Percentiles rank a stretch among this genome's conserved stretches.
phyloP scores from a whole-genome alignment of 2,329 filamentous ascomycete species.

The Fusarium solani-melongenae region DNA sequence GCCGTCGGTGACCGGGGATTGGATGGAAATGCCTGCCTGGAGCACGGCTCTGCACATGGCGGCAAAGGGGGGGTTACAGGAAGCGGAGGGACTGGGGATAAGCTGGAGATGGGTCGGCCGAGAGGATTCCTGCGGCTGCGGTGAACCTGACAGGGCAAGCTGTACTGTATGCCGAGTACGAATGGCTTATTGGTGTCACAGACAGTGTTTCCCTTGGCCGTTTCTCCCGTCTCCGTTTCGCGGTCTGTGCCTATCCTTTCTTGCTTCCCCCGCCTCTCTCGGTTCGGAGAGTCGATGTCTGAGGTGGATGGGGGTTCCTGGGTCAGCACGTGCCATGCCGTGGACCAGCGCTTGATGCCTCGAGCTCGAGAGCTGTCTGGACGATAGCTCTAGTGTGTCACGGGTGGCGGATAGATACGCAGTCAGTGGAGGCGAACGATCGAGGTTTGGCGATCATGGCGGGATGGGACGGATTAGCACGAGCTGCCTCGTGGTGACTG shows the following conservation, averaged over 20 bases:
- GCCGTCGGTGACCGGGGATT: slow-evolving; percentile 29
- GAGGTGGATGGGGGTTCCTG: slow-evolving; percentile 29
- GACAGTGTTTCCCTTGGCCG: slow-evolving; percentile 14
- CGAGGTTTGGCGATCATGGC: slow-evolving; percentile 33
- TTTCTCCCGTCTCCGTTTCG: slow-evolving; percentile 5
- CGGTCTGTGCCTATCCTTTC: background rate
- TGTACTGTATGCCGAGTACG: slow-evolving; percentile 14
- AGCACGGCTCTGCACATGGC: slow-evolving; percentile 13
- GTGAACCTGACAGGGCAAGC: slow-evolving; percentile 19
- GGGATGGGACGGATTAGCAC: slow-evolving; percentile 9
- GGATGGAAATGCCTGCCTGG: slow-evolving; percentile 34
- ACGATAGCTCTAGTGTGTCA: slow-evolving; percentile 13
- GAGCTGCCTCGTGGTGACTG: background rate
- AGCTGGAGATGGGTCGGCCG: slow-evolving; percentile 34
- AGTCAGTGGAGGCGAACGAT: slow-evolving; percentile 5
- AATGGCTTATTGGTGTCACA: slow-evolving; percentile 1
- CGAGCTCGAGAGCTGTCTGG: background rate
- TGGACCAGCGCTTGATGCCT: slow-evolving; percentile 19
- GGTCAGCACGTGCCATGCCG: slow-evolving; percentile 35
- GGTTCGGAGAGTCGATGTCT: slow-evolving; percentile 25
- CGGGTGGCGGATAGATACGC: slow-evolving; percentile 4
- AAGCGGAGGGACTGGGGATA: slow-evolving; percentile 25
- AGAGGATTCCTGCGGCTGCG: slow-evolving; percentile 31
- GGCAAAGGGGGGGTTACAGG: slow-evolving; percentile 15
- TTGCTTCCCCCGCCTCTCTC: slow-evolving; percentile 14